phyloP scores from a whole-genome alignment of 306 rosid genomes.

The Inga leiocalycina region DNA sequence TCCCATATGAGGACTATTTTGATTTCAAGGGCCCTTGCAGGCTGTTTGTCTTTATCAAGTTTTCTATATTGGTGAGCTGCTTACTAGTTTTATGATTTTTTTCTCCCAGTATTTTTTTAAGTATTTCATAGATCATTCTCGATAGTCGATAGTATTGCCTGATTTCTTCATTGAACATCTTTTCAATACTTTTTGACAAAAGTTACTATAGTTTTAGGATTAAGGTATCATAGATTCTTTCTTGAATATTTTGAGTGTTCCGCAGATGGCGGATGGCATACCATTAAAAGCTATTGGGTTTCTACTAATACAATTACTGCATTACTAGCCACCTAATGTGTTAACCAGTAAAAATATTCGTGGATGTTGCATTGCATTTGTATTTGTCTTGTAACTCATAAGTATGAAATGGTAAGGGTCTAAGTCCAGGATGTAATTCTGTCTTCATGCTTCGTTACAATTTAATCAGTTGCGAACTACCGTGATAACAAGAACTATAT shows the following conservation, averaged over 20 bases:
- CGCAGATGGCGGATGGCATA: background rate
- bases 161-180: constrained; percentile 1
- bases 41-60: constrained; percentile 70
- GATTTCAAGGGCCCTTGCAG: constrained; percentile 71
- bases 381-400: background rate
- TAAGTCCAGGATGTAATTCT: background rate
- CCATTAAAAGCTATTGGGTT: constrained; percentile 20
- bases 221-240: background rate
- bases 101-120: background rate
- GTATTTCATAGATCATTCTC: constrained; percentile 12
- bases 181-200: background rate
- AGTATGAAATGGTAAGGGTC: constrained; percentile 1
- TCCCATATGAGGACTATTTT: constrained; percentile 58
- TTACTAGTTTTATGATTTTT: constrained; percentile 1
- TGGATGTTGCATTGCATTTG: constrained; percentile 22
- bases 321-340: background rate
- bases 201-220: constrained; percentile 6
- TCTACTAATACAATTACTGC: background rate
- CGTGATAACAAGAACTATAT: constrained; percentile 21
- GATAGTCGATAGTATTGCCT: background rate
- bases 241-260: background rate
- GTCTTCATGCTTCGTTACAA: background rate
- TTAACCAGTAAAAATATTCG: constrained; percentile 10
- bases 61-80: constrained; percentile 71
- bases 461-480: background rate